Evolutionary conservation across 106 monocot species (phyloP), one percentile per base, ranked within the genome.

Genomic region (Allium cepa): DNA sequence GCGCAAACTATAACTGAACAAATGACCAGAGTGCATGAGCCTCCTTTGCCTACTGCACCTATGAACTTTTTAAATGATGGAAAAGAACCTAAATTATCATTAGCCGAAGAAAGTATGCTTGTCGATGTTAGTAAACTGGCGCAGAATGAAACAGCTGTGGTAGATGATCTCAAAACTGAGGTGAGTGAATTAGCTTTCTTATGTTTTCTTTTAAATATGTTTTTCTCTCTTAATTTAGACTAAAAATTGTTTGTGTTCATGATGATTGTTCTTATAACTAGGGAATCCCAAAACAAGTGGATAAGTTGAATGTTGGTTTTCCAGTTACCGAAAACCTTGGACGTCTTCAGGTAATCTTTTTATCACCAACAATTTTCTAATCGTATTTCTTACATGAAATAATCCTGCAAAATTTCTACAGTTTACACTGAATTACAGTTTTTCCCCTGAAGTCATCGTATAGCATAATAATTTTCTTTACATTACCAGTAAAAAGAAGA

Each of bases 301-400:
- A 83, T 61, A 88, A 75, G 71, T 49, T 69, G 51, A 81, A 73
- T 51, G 53, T 60, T 75, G 86, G 79, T 45, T 68, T 88, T 47
- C 86, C 81, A 67, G 62, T 70, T 48, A 64, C 74, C 28, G 93
- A 89, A 50, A 85, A 81, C 58, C 60, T 88, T 48, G 89, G 89
- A 49, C 86, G 56, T 28, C 72, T 93, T 11, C 93, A 93, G 86
- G 93, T 86, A 67, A 69, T 57, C 50, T 10, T 52, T 13, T 9
- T 16, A 15, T 64, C 16, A 64, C n/a, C 64, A 64, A 66, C 48
- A 68, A 11, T 69, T 18, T 66, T 56, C 5, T 17, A 11, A 56
- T 9, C 12, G 27, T 58, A 69, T n/a, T 11, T 58, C 26, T n/a
- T 63, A 26, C n/a, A 62, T 17, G 8, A 22, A 22, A 63, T 16